Percentiles rank a stretch among this genome's conserved stretches.
Conservation (phyloP, 1,284 basidiomycete genomes). For the Puccinia horiana region DNA sequence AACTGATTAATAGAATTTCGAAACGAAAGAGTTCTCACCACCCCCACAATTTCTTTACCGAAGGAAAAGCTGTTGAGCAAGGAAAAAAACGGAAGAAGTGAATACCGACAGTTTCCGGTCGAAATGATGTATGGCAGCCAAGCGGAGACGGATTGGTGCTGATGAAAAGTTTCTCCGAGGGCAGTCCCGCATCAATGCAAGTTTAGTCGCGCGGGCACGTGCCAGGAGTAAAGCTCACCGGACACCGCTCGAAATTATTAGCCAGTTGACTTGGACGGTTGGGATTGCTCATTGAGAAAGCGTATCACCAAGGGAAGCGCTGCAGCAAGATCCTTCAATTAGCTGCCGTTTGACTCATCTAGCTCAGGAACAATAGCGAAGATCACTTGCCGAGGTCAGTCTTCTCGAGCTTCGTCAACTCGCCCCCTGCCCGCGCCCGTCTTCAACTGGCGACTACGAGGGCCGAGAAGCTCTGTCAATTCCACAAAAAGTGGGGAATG, state of each 20-base stretch:
- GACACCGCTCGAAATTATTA: not conserved
- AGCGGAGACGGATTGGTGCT: not conserved
- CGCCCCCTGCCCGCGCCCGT: not conserved
- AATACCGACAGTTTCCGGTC: not conserved
- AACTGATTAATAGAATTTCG: not conserved
- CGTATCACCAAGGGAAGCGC: not conserved
- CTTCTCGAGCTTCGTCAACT: not conserved
- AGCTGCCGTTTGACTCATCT: not conserved
- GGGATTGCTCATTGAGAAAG: not conserved
- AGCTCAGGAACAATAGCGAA: not conserved
- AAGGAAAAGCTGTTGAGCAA: not conserved
- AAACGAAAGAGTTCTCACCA: not conserved
- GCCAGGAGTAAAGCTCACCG: not conserved
- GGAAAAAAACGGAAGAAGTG: not conserved
- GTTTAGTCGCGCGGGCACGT: not conserved
- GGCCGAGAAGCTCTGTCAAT: not conserved
- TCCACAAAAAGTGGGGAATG: not conserved
- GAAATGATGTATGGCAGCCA: not conserved
- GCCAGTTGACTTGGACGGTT: not conserved
- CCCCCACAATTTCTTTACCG: not conserved
- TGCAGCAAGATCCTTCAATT: not conserved
- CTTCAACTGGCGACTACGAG: not conserved
- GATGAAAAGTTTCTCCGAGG: slow-evolving; percentile 1
- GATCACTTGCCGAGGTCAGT: slow-evolving; percentile 2
- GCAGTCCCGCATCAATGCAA: not conserved